Base-by-base conservation (phyloP, 768 basidiomycete species). In the Hydnomerulius pinastri region DNA sequence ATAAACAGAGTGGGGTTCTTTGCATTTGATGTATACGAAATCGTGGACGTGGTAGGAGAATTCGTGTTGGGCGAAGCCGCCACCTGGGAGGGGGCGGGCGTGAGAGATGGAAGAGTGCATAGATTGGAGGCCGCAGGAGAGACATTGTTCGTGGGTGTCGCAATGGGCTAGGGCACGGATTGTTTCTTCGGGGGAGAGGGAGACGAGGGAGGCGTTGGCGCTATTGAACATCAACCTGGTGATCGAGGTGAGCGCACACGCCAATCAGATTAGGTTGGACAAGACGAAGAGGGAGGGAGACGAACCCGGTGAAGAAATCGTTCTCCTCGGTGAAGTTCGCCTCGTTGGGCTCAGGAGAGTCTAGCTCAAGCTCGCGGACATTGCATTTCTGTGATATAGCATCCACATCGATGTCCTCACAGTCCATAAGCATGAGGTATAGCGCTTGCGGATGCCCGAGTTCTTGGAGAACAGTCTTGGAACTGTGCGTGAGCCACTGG, bases 401-500 rank as follows among this genome's bases (percentile, higher is more conserved):
- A 2, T 74, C 76, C 0, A 85, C 61, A 2, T 73, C 68, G 29
- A 80, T 77, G 55, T 83, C 73, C 38, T 78, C 81, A 55, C 88
- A 90, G 33, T 69, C 69, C 6, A 73, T 70, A 20, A 79, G 65
- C 50, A 83, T 70, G 9, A 80, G 69, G 57, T 77, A 86, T 0
- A 90, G 70, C 0, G 78, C 74, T 50, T 79, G 77, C 0, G 86
- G 74, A 48, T 90, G 86, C 0, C 86, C 76, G 0, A 78, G 75
- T 56, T 90, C 82, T 55, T 87, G 83, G 1, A 89, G 69, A 9
- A 86, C 56, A 0, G 85, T 88, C 56, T 84, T 81, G 17, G 75
- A 73, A 11, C 77, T 80, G 68, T 87, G 88, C 7, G 72, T 68
- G 49, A 81, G 75, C 88, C 88, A 90, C 48, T 86, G 84, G 1